Base-by-base conservation (phyloP, 495 filamentous ascomycete genomes). In the Aspergillus indologenus region DNA sequence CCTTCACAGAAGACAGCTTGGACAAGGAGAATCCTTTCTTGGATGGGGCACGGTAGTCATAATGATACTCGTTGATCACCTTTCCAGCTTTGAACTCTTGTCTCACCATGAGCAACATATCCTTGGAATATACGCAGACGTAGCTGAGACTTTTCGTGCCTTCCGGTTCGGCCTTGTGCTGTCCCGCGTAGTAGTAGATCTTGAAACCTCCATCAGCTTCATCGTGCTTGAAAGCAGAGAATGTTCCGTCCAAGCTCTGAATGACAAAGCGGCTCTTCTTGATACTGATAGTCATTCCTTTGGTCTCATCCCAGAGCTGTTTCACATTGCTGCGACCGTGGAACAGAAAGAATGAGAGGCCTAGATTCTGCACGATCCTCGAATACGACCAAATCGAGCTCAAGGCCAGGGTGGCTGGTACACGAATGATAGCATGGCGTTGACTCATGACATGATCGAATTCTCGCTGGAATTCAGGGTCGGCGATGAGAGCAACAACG, bases 401-500 rank as follows among this genome's bases (percentile, higher is more conserved):
- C 24, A 85, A 64, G 0, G 69, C 7, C 26, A 74, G 69, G 0
- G 73, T 69, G 12, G 58, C 56, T 4, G 80, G 76, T 22, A 73
- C 72, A 15, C 75, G 76, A 14, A 81, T 46, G 29, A 75, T 19
- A 9, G 60, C 44, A 6, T 71, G 72, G 22, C 69, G 68, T 5
- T 48, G 31, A 40, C 64, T 60, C n/a, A 79, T 67, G 44, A 80
- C 73, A 65, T 79, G 80, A 14, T 82, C 69, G 51, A 85, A 72
- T 52, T 86, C 83, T 49, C 83, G 68, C 58, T 86, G 83, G 62
- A 81, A 84, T 57, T 86, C 83, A 8, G 79, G 75, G 63, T 86
- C 83, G 9, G 82, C 83, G 23, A 83, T 69, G 18, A 80, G 54
- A 21, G 83, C 77, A 52, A 84, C 72, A 8, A 81, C 69, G 21